Evolutionary conservation across 148 eudicot species (phyloP), one percentile per base, ranked within the genome.

Genomic region (Amaranthus cruentus): DNA sequence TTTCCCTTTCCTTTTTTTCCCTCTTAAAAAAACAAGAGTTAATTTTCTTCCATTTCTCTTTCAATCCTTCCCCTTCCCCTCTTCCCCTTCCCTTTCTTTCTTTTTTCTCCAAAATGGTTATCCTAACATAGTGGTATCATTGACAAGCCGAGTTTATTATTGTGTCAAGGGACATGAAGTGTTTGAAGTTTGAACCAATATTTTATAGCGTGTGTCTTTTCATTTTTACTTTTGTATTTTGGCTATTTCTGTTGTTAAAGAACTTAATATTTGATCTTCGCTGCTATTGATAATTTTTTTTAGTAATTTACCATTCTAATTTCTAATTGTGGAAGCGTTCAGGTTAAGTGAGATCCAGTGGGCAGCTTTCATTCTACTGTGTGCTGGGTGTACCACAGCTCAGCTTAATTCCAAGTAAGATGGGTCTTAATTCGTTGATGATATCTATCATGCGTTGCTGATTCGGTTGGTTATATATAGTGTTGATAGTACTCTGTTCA

Each of bases 341-440:
- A 92, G 99, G 88, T 85, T 95, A 79, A 95, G 91, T 66, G 94
- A 95, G 85, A 92, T 90, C 73, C 97, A 95, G 77, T 95, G 99
- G 99, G 99, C 99, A 76, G 99, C 97, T 74, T 95, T 95, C 75
- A 82, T 92, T 78, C 81, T 95, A 70, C 81, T 95, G 70, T 90
- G 96, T 78, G 99, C 97, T 18, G 99, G 99, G 50, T 95, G 99
- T 85, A 95, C 99, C 59, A 95, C 99, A 2, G 99, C 99, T 55
- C 99, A 95, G 78, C 97, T 95, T 67, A 92, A 84, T 72, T 81
- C 99, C 69, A 90, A 87, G 99, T 95, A 85, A 88, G 96, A 76
- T 28, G 38, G 38, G 66, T 64, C 15, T 50, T 52, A 10, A 47
- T 4, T n/a, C 43, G 12, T 74, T 47, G 55, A n/a, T 18, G 43